Evolutionary conservation across 208 protist species (phyloP), one percentile per base, ranked within the genome.

Genomic region (Leishmania turanica): DNA sequence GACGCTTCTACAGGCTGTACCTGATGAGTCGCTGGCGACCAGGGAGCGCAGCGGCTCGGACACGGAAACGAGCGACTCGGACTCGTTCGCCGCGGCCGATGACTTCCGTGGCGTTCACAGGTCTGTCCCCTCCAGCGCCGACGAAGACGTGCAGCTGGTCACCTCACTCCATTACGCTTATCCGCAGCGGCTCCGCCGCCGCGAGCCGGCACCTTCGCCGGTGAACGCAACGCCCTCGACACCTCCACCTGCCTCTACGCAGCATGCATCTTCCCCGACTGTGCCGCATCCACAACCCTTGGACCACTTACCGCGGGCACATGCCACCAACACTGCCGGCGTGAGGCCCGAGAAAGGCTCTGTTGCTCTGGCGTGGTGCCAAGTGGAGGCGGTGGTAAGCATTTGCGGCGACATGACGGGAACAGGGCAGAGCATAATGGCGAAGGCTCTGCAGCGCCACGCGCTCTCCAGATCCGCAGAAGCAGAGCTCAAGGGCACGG

Each of bases 121-220:
- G 47, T 54, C 24, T 34, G 54, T 56, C 31, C 71, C 81, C 3
- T 15, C 77, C 24, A 75, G 45, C 65, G 27, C 40, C 54, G 47
- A 24, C 49, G 82, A 85, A 60, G 82, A 85, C 54, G 72, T 77
- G 27, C 77, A 81, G 42, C 73, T 85, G 51, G 71, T 85, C 24
- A 85, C 82, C 17, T 85, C 82, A 4, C 62, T 85, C 17, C 70
- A 58, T 51, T 82, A 75, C 74, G 5, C 53, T 17, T 77, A 51
- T 34, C 53, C 71, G 3, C 77, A 78, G 21, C 72, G 65, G 47
- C 70, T 76, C 11, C 65, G 53, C 24, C 37, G 47, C 24, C 56
- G 56, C 24, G 2, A 62, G 53, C 7, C 6, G 21, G 7, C 53
- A 7, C 5, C 24, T 56, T 56, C 24, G 53, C 34, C n/a, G 0